Base-by-base conservation (phyloP, 345 rosid species). In the Populus ilicifolia region DNA sequence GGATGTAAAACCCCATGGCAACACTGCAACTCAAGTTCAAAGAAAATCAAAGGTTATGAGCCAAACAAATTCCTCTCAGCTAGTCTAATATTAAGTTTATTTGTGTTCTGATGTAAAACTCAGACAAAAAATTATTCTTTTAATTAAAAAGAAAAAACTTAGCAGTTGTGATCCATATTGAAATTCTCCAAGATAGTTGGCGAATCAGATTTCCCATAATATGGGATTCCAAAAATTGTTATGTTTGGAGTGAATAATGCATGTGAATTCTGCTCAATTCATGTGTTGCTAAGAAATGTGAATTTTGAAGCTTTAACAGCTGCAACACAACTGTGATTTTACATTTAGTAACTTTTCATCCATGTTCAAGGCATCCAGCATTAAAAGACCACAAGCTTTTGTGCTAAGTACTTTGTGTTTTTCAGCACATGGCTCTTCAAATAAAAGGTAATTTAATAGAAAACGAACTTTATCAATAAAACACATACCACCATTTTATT, bases 1-100 rank as follows among this genome's bases (percentile, higher is more conserved):
- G 92, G 81, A 93, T 85, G 78, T 91, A 94, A 74, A 94, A 94
- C 65, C 97, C 95, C 80, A 81, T 80, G 67, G 98, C 92, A 52
- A 87, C 82, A 79, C 98, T 94, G 88, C 77, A 73, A 80, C 63
- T 23, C 41, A 71, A 5, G n/a, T 23, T 68, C 73, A 64, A 67
- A 77, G 23, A 36, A 77, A 69, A 52, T 25, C 5, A 29, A 6
- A 33, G 59, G 59, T 56, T 38, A 14, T 46, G 61, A 79, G 61
- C 69, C 75, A 73, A 62, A 79, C 63, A 81, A 46, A 62, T 39
- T 35, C 23, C 44, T 23, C 39, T 56, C 25, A 39, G 6, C 44
- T 30, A n/a, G 72, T 36, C 52, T 52, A 78, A 33, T 35, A 46
- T 48, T 4, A n/a, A 46, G 65, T 20, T 46, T 18, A 14, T 70